A percentile compares a stretch with the other conserved stretches of the same genome.
Evolutionary conservation across 257 asterid species (phyloP).

Genomic region (Solanum chaucha): DNA sequence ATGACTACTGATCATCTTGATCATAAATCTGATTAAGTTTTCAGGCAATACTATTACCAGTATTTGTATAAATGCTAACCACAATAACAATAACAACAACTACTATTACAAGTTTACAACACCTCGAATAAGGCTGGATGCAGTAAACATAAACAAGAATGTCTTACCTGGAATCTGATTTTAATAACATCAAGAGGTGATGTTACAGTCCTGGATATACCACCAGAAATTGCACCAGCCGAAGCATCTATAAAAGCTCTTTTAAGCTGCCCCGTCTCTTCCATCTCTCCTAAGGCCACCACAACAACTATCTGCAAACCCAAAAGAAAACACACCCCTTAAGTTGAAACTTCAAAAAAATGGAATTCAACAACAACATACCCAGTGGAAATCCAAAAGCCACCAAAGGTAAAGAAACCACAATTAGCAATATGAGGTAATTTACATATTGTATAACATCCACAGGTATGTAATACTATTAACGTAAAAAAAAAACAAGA

Average conservation of each 20-base stretch:
- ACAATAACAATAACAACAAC: not conserved
- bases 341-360: not conserved
- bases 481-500: not conserved
- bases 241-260: conserved; percentile 68
- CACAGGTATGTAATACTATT: not conserved
- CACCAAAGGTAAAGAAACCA: not conserved
- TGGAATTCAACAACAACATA: not conserved
- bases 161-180: conserved; percentile 83
- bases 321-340: not conserved
- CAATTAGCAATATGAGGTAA: not conserved
- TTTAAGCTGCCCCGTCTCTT: conserved; percentile 64
- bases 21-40: not conserved
- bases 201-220: conserved; percentile 67
- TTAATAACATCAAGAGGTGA: conserved; percentile 96
- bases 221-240: conserved; percentile 91
- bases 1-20: not conserved
- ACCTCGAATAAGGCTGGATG: not conserved
- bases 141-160: not conserved
- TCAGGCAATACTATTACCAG: not conserved
- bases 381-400: not conserved
- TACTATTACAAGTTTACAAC: not conserved
- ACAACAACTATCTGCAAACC: conserved; percentile 25
- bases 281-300: conserved; percentile 59
- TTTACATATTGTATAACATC: not conserved
- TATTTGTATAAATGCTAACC: not conserved